These are phyloP conservation scores for Bodo saltans DNA, from an alignment of 78 protist species.

Conservation along the genomic window DNA sequence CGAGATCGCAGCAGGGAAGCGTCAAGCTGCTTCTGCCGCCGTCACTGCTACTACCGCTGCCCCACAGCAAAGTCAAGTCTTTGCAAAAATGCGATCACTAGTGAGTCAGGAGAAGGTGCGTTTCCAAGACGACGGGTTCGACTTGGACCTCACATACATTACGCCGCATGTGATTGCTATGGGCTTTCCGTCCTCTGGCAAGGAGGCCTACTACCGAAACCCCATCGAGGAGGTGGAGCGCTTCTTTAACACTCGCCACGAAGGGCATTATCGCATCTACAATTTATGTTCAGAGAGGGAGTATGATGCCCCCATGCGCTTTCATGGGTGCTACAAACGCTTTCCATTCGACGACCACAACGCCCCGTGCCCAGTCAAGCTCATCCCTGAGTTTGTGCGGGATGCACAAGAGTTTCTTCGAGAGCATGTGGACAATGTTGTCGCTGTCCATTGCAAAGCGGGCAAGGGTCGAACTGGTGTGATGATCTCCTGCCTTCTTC, in stretches of 20 bases:
- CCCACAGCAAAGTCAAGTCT: too few relatives aligned
- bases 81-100: conserved; percentile 2
- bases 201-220: conserved; percentile 39
- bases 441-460: conserved; percentile 79
- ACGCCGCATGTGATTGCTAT: conserved; percentile 51
- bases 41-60: too few relatives aligned
- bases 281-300: conserved; percentile 62
- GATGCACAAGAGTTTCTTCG: conserved; percentile 45
- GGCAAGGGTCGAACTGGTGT: conserved; percentile 61
- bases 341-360: conserved; percentile 72
- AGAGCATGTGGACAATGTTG: conserved; percentile 58
- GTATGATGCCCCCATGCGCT: conserved; percentile 29
- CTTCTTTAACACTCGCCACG: conserved; percentile 48
- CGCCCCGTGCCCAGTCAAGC: conserved; percentile 64
- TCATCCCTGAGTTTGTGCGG: conserved; percentile 54
- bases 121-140: conserved; percentile 24
- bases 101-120: conserved; percentile 48
- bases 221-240: conserved; percentile 21
- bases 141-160: conserved; percentile 55
- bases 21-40: too few relatives aligned
- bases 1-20: too few relatives aligned
- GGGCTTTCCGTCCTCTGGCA: conserved; percentile 49
- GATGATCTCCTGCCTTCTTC: conserved; percentile 2
- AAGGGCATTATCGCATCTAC: conserved; percentile 42
- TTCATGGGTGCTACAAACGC: background rate